Evolutionary conservation across 2,329 filamentous ascomycete genomes (phyloP).

Genomic region (Zymoseptoria pseudotritici): DNA sequence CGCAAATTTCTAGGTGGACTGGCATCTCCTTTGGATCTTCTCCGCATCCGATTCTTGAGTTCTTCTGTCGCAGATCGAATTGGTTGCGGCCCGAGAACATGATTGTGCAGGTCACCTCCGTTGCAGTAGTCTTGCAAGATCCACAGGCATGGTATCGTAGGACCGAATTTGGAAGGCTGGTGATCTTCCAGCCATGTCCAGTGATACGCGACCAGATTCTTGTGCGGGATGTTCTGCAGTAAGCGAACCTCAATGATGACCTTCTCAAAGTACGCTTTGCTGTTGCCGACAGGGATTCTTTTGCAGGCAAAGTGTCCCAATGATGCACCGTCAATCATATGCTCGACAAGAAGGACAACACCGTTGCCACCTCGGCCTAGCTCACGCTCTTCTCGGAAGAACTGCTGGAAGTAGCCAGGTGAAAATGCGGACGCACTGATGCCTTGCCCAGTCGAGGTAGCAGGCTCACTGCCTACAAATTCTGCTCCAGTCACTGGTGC

Average conservation of each 20-base stretch:
- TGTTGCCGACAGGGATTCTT: conserved; percentile 86
- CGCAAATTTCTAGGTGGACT: conserved; percentile 53
- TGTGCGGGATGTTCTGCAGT: conserved; percentile 82
- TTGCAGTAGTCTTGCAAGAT: conserved; percentile 99
- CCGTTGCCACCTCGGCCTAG: conserved; percentile 88
- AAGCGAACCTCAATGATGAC: conserved; percentile 89
- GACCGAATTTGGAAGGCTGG: conserved; percentile 73
- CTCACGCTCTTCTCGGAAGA: conserved; percentile 83
- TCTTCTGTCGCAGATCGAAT: conserved; percentile 68
- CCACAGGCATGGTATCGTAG: conserved; percentile 87
- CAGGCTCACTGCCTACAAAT: conserved; percentile 40
- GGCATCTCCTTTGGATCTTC: conserved; percentile 68
- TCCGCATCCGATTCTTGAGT: conserved; percentile 77
- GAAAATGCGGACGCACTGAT: conserved; percentile 85
- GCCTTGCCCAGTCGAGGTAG: conserved; percentile 45
- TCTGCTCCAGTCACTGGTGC: conserved; percentile 44
- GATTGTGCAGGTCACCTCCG: conserved; percentile 78
- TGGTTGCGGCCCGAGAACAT: conserved; percentile 68
- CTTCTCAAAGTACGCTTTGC: conserved; percentile 87
- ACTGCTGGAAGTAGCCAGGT: conserved; percentile 83
- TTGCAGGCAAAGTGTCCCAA: conserved; percentile 95
- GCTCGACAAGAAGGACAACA: conserved; percentile 86
- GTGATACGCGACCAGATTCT: conserved; percentile 91
- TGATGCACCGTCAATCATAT: conserved; percentile 81
- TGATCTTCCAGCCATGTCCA: conserved; percentile 96